Evolutionary conservation across 176 grass and related monocot species (phyloP).

Genomic region (Puya raimondii): DNA sequence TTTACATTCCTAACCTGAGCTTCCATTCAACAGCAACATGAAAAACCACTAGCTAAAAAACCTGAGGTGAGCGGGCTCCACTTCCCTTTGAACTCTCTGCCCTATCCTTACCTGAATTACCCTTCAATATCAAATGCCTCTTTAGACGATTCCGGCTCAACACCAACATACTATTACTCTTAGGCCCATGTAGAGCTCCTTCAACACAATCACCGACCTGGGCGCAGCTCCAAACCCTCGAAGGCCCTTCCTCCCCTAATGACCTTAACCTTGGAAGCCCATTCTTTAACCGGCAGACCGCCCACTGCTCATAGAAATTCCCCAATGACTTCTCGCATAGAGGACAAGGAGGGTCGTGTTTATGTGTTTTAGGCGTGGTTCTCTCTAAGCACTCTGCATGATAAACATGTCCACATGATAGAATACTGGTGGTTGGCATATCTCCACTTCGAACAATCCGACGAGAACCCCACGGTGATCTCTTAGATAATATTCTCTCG

Average conservation of each 20-base stretch:
- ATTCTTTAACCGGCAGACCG: slow-evolving; percentile 57
- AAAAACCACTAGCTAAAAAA: background rate
- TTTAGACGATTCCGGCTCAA: slow-evolving; percentile 31
- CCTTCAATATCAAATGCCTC: slow-evolving; percentile 34
- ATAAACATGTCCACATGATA: slow-evolving; percentile 71
- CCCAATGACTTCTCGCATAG: slow-evolving; percentile 46
- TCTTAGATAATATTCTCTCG: slow-evolving; percentile 46
- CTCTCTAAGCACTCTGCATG: slow-evolving; percentile 77
- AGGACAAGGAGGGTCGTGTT: slow-evolving; percentile 63
- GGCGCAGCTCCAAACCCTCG: slow-evolving; percentile 63
- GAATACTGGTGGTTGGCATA: slow-evolving; percentile 54
- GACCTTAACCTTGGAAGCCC: slow-evolving; percentile 56
- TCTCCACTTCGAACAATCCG: slow-evolving; percentile 63
- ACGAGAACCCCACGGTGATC: slow-evolving; percentile 56
- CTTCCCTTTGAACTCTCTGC: slow-evolving; percentile 16
- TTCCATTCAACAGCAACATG: background rate
- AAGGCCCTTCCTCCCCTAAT: slow-evolving; percentile 45
- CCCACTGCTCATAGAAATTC: slow-evolving; percentile 48
- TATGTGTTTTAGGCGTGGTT: slow-evolving; percentile 47
- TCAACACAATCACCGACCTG: slow-evolving; percentile 39
- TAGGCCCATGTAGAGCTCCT: slow-evolving; percentile 28
- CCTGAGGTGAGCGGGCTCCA: background rate
- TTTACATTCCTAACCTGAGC: background rate
- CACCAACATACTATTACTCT: slow-evolving; percentile 18
- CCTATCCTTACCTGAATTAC: slow-evolving; percentile 19